These are phyloP conservation scores for Cystofilobasidium macerans DNA, from an alignment of 768 basidiomycete species.

Conservation along the genomic window DNA sequence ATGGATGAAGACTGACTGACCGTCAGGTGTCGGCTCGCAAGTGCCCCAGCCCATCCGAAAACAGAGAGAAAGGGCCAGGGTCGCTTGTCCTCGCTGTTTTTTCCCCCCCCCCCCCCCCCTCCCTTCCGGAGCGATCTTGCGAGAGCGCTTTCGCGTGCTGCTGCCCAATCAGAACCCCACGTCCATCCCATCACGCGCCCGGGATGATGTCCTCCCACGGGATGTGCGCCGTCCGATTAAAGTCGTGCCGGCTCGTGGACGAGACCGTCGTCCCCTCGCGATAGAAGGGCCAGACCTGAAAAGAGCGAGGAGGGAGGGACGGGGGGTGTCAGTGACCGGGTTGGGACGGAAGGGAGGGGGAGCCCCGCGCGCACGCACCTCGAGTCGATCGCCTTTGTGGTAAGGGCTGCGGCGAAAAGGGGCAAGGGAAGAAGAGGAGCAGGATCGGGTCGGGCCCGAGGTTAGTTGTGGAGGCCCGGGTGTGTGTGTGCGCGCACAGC, in stretches of 20 bases:
- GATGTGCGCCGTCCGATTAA: conserved; percentile 8
- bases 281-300: conserved; percentile 13
- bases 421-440: not conserved
- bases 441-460: too few species aligned
- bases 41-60: too few species aligned
- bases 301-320: not conserved
- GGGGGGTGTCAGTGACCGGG: not conserved
- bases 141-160: too few species aligned
- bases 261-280: conserved; percentile 12
- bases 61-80: too few species aligned
- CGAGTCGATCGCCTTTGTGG: conserved; percentile 16
- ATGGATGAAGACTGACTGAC: conserved; percentile 2
- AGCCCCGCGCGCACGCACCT: conserved; percentile 2
- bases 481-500: too few species aligned
- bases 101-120: too few species aligned
- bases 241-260: conserved; percentile 7
- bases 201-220: conserved; percentile 16
- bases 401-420: conserved; percentile 1
- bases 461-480: too few species aligned
- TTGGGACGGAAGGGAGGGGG: not conserved
- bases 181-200: not conserved
- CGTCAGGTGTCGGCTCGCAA: too few species aligned
- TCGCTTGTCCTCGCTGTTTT: too few species aligned
- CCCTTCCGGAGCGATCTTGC: too few species aligned
- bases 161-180: too few species aligned